Evolutionary conservation across 257 asterid species (phyloP), one percentile per base, ranked within the genome.

Genomic region (Gynochthodes officinalis): DNA sequence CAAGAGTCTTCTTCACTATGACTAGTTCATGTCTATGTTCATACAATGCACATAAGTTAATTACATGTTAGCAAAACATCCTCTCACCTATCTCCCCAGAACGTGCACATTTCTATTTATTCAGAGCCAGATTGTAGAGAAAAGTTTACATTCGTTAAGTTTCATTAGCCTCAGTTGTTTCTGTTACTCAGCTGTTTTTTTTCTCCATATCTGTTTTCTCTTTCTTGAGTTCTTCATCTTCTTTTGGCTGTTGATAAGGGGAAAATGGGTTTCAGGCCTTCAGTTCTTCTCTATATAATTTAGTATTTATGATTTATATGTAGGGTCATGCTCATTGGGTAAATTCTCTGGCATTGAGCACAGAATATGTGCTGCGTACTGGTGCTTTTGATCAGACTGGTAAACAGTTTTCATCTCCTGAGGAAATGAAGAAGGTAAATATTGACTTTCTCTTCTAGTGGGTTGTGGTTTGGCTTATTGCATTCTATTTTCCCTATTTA

Each of bases 301-400:
- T 52, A 16, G 30, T 81, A 44, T 70, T 32, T 65, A 48, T 53
- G 67, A 59, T 71, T 75, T 63, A 37, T 43, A 75, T 79, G 81
- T 68, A 92, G 97, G 99, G 99, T 68, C 99, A 95, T 64, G 98
- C 94, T 50, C 97, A 95, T 84, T 95, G 99, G 97, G 96, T 95
- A 69, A 95, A 95, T 86, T 87, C 98, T 15, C 83, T 95, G 77
- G 98, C 99, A 57, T 80, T 92, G 87, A 90, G 99, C 82, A 92
- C 99, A 14, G 96, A 95, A 72, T 92, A 95, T 76, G 96, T 92
- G 65, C 94, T 95, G 77, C 87, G 98, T 64, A 89, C 93, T 74
- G 97, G 98, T 70, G 97, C 97, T 72, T 94, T 87, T 77, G 98
- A 94, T 86, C 97, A 91, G 83, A 88, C 84, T 57, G 73, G 87